Percentiles rank a stretch among this genome's conserved stretches.
Evolutionary conservation across 2,329 filamentous ascomycete genomes (phyloP).

Genomic region (Didymellaceae sp.): DNA sequence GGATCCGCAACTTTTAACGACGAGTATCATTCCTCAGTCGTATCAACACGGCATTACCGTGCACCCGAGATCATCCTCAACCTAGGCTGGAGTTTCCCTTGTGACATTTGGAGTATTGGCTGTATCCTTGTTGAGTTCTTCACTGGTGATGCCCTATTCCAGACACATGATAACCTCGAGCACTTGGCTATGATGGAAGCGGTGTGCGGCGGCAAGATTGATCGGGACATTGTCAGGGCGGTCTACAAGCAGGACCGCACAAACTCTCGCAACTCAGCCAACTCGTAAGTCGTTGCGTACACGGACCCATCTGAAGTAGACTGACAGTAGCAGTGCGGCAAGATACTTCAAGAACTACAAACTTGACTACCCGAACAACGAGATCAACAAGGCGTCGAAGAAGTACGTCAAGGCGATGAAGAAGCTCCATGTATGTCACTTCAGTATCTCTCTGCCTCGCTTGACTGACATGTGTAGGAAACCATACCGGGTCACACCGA

Average conservation of each 20-base stretch:
- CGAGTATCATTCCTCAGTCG: constrained; percentile 72
- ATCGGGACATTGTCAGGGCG: constrained; percentile 61
- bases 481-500: constrained; percentile 65
- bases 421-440: constrained; percentile 59
- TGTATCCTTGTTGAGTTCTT: constrained; percentile 73
- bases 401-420: constrained; percentile 76
- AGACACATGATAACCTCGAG: constrained; percentile 72
- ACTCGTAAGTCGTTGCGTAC: constrained; percentile 56
- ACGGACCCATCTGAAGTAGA: neutral
- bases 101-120: constrained; percentile 73
- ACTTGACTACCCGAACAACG: constrained; percentile 68
- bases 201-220: constrained; percentile 64
- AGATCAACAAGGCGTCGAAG: constrained; percentile 67
- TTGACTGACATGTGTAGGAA: constrained; percentile 54
- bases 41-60: constrained; percentile 70
- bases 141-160: constrained; percentile 71
- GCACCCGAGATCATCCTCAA: constrained; percentile 73
- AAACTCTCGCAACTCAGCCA: constrained; percentile 59
- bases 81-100: constrained; percentile 71
- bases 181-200: constrained; percentile 74
- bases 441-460: too few species aligned
- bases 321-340: constrained; percentile 43
- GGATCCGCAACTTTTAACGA: constrained; percentile 72
- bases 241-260: constrained; percentile 57
- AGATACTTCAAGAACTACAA: constrained; percentile 64